Evolutionary conservation across 495 filamentous ascomycete genomes (phyloP).

Genomic region (Haplographium delicatum): DNA sequence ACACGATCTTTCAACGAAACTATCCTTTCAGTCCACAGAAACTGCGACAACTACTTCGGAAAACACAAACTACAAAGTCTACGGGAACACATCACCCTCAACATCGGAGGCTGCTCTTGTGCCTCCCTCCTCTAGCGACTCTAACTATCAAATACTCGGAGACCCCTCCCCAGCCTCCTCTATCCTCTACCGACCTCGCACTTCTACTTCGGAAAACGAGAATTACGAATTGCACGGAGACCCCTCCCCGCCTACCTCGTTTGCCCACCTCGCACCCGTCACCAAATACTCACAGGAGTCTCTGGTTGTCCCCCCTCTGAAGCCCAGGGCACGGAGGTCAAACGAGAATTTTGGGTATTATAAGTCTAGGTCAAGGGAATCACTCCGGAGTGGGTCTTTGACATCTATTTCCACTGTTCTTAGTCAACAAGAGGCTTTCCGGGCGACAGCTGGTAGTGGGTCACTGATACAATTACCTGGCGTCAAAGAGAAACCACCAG

Average conservation of each 20-base stretch:
- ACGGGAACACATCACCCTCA: constrained; percentile 32
- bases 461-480: constrained; percentile 20
- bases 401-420: constrained; percentile 45
- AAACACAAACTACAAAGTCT: constrained; percentile 49
- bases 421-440: constrained; percentile 36
- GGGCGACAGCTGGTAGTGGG: constrained; percentile 29
- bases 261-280: constrained; percentile 17
- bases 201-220: constrained; percentile 22
- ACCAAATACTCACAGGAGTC: constrained; percentile 49
- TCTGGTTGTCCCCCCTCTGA: constrained; percentile 44
- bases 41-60: constrained; percentile 43
- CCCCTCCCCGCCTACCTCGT: constrained; percentile 35
- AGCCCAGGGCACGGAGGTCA: constrained; percentile 33
- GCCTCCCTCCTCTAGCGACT: constrained; percentile 26
- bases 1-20: constrained; percentile 34
- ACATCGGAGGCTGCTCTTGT: constrained; percentile 23
- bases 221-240: constrained; percentile 44
- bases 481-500: constrained; percentile 4
- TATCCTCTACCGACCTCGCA: constrained; percentile 18
- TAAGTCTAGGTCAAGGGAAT: constrained; percentile 43
- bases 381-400: constrained; percentile 41
- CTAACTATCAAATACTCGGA: constrained; percentile 22
- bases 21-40: constrained; percentile 40
- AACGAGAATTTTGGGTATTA: constrained; percentile 42
- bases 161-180: constrained; percentile 18